A percentile compares a stretch with the other conserved stretches of the same genome.
These are phyloP conservation scores for Xylaria nigripes DNA, from an alignment of 495 filamentous ascomycete species.

Conservation along the genomic window DNA sequence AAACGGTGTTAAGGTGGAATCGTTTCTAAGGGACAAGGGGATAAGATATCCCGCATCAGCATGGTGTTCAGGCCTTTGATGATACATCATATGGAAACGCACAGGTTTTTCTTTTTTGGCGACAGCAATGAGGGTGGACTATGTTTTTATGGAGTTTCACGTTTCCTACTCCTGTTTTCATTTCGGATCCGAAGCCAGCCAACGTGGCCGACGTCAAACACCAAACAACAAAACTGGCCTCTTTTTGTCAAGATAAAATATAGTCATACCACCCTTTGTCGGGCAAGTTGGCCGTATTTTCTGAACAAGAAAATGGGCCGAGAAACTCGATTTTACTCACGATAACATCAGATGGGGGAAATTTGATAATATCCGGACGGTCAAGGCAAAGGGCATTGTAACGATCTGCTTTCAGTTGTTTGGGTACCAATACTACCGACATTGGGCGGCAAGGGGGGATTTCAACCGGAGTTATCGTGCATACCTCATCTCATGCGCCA, in stretches of 20 bases:
- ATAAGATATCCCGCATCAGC: conserved; percentile 30
- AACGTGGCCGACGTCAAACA: conserved; percentile 10
- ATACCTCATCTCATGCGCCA: conserved; percentile 2
- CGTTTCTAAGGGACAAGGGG: conserved; percentile 20
- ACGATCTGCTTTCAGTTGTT: conserved; percentile 17
- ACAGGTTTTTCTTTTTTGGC: conserved; percentile 19
- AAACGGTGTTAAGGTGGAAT: conserved; percentile 27
- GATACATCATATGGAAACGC: conserved; percentile 20
- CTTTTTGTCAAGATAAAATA: background rate
- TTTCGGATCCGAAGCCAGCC: conserved; percentile 16
- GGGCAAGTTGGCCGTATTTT: background rate
- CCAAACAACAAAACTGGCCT: conserved; percentile 10
- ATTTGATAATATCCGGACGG: conserved; percentile 16
- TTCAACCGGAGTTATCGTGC: conserved; percentile 10
- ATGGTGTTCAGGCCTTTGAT: conserved; percentile 32
- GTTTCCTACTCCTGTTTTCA: conserved; percentile 9
- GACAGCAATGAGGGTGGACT: conserved; percentile 16
- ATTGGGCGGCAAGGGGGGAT: conserved; percentile 1
- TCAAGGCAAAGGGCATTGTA: conserved; percentile 18
- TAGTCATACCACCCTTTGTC: background rate
- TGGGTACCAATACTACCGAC: conserved; percentile 5
- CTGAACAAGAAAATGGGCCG: background rate
- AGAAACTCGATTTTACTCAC: conserved; percentile 1
- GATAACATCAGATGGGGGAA: conserved; percentile 3
- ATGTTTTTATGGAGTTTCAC: conserved; percentile 25